Conservation (phyloP, 768 basidiomycete genomes). For the Mycena latifolia region DNA sequence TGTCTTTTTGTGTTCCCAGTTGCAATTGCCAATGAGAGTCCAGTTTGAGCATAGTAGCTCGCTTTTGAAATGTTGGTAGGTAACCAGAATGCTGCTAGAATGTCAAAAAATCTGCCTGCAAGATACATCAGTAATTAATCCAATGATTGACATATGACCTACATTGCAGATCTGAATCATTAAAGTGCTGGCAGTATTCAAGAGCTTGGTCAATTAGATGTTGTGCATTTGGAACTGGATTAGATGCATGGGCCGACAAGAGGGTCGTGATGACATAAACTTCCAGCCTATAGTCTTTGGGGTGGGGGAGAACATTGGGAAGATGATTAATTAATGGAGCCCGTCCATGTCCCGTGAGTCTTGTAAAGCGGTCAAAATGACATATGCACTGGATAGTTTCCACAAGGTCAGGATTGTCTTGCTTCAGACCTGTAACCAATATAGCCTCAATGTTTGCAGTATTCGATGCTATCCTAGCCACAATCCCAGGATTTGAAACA, state of each 20-base stretch:
- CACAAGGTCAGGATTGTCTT: not conserved
- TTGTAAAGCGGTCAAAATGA: too few species aligned
- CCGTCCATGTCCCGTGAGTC: too few species aligned
- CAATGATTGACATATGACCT: too few species aligned
- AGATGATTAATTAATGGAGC: too few species aligned
- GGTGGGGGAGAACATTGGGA: too few species aligned
- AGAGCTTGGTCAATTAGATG: not conserved
- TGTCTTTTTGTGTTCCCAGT: not conserved
- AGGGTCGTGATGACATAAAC: not conserved
- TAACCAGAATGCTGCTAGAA: not conserved
- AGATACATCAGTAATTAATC: not conserved
- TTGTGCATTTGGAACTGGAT: not conserved
- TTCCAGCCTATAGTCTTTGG: too few species aligned
- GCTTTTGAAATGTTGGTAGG: not conserved
- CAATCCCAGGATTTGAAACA: not conserved
- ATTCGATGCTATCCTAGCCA: not conserved
- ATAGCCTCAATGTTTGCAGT: slow-evolving; percentile 1
- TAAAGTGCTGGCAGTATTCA: not conserved
- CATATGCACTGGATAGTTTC: too few species aligned
- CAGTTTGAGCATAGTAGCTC: not conserved
- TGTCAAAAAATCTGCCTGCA: not conserved
- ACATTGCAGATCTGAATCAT: slow-evolving; percentile 1
- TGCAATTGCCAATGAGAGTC: not conserved
- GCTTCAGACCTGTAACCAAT: not conserved
- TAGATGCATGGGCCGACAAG: not conserved